Evolutionary conservation across 768 basidiomycete genomes (phyloP).

Genomic region (Hypholoma fasciculare): DNA sequence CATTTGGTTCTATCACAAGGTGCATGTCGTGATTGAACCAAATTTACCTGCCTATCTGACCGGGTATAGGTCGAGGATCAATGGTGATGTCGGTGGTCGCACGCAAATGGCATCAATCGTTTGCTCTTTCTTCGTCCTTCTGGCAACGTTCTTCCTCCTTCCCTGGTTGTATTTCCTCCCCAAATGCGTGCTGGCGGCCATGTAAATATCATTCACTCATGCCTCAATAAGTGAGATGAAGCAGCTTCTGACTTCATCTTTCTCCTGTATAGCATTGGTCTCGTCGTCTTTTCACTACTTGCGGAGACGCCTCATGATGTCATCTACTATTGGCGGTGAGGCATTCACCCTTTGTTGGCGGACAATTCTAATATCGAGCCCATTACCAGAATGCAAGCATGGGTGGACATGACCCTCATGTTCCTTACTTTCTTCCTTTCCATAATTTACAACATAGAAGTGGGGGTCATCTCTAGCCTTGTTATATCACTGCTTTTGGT

Average conservation of each 20-base stretch:
- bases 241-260: not conserved
- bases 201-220: conserved; percentile 49
- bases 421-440: conserved; percentile 84
- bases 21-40: conserved; percentile 26
- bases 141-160: conserved; percentile 88
- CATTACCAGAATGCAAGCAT: conserved; percentile 1
- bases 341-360: not conserved
- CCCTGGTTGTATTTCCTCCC: conserved; percentile 86
- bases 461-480: conserved; percentile 87
- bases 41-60: not conserved
- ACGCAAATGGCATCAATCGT: conserved; percentile 90
- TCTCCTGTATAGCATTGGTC: conserved; percentile 56
- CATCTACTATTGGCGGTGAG: conserved; percentile 77
- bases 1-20: conserved; percentile 93
- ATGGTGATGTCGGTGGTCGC: conserved; percentile 84
- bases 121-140: conserved; percentile 69
- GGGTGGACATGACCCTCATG: conserved; percentile 56
- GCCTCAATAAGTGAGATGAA: not conserved
- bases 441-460: conserved; percentile 88
- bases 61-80: conserved; percentile 71
- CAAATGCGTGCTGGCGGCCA: conserved; percentile 84
- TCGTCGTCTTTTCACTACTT: conserved; percentile 85
- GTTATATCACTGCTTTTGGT: conserved; percentile 88
- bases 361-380: not conserved
- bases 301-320: conserved; percentile 88